Percentiles rank a stretch among this genome's conserved stretches.
These are phyloP conservation scores for Neocallimastix lanati DNA, from an alignment of 192 early-diverging fungal species.

Conservation along the genomic window DNA sequence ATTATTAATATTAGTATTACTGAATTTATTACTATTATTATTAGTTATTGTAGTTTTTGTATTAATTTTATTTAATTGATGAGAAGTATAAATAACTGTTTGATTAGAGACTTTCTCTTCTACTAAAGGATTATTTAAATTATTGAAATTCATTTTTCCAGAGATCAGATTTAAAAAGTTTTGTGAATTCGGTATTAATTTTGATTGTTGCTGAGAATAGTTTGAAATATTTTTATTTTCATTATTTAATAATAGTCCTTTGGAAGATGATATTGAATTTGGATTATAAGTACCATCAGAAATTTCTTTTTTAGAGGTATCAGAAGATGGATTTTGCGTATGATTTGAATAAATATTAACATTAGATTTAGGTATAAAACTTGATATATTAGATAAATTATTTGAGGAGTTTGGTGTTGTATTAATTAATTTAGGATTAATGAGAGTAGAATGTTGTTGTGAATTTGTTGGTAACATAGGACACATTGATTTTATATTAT, in stretches of 20 bases:
- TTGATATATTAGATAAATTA: background rate
- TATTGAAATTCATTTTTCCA: background rate
- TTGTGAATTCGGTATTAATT: background rate
- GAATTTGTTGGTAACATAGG: background rate
- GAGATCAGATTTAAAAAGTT: background rate
- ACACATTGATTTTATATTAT: background rate
- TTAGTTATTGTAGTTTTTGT: too few relatives aligned
- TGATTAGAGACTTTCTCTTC: background rate
- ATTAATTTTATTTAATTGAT: too few relatives aligned
- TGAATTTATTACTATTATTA: too few relatives aligned
- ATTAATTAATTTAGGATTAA: background rate
- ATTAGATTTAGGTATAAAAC: background rate
- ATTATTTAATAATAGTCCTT: background rate
- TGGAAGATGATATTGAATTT: background rate
- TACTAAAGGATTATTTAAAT: background rate
- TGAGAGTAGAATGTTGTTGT: background rate
- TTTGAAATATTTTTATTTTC: background rate
- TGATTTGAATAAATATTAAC: background rate
- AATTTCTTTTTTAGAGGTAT: background rate
- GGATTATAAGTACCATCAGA: too few relatives aligned
- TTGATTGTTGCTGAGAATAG: background rate
- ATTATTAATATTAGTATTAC: too few relatives aligned
- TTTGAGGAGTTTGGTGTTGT: background rate
- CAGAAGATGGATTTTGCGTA: background rate
- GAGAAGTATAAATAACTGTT: too few relatives aligned